Base-by-base conservation (phyloP, 768 basidiomycete species). In the Rhizopogon salebrosus region DNA sequence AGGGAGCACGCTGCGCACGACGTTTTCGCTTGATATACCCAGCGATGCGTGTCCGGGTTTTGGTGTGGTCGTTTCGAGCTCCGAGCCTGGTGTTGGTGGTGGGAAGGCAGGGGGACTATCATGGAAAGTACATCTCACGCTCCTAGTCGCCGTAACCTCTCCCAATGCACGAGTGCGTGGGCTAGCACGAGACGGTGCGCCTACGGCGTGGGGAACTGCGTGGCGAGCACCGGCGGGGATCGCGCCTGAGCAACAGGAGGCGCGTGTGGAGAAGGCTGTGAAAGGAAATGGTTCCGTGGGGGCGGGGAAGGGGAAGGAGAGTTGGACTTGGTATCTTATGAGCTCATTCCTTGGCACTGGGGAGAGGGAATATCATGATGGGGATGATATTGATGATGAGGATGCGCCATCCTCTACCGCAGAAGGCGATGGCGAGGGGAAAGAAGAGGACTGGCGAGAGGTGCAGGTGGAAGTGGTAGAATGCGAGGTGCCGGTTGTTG, bases 11-110 rank as follows among this genome's bases (percentile, higher is more conserved):
- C 74, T 84, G 0, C 85, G 94, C 24, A 84, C 90, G 27, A 84
- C 88, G 0, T 98, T 98, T 70, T 75, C 87, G 13, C 80, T 99
- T 2, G 93, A 95, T 63, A 95, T 99, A 53, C 95, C 95, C 0
- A 83, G 87, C 1, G 95, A 97, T 53, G 92, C 87, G 0, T 88
- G 90, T 48, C 93, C 95, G 0, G 87, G 85, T 0, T 98, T 98
- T 69, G 60, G 58, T 7, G 51, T 61, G 5, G 62, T 60, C 1
- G 3, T 42, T 11, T 48, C 58, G 38, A 67, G 54, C 31, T 5
- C 50, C 54, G 26, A 60, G 57, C 35, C 62, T 1, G 38, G 22
- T 23, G 16, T 61, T 22, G n/a, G 1, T 4, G 3, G 11, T 34
- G 29, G 45, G 29, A 46, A 31, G 29, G 60, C 72, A 0, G 94